Conservation (phyloP, 768 basidiomycete species). For the Leccinellum albellum region DNA sequence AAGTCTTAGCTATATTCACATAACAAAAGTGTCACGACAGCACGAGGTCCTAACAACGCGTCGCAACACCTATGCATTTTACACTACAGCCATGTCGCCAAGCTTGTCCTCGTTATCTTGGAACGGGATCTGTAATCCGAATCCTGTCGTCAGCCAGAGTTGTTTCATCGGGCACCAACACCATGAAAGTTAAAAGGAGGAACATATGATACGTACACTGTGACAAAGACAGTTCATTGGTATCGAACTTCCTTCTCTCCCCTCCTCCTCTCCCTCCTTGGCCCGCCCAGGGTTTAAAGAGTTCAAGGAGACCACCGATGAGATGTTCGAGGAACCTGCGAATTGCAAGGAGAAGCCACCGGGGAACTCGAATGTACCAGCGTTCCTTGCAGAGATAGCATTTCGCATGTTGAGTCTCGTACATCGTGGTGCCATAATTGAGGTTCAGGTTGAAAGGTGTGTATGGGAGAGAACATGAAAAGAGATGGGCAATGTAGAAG, state of each 20-base stretch:
- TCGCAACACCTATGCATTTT: too few relatives aligned
- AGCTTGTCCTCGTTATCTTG: not conserved
- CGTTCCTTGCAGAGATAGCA: conserved; percentile 4
- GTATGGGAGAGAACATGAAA: not conserved
- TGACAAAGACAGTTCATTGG: not conserved
- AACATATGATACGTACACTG: not conserved
- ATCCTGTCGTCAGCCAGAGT: too few relatives aligned
- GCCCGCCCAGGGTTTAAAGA: not conserved
- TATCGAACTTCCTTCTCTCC: not conserved
- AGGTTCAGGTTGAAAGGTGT: not conserved
- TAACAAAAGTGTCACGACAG: too few relatives aligned
- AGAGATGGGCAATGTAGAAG: not conserved
- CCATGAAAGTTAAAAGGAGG: not conserved
- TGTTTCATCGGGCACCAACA: too few relatives aligned
- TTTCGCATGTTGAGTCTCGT: conserved; percentile 27
- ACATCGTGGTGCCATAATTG: too few relatives aligned
- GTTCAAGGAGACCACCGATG: too few relatives aligned
- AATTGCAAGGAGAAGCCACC: not conserved
- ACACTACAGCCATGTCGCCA: not conserved
- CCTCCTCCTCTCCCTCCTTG: not conserved
- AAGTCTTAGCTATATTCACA: too few relatives aligned
- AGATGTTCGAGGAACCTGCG: not conserved
- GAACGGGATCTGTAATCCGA: not conserved
- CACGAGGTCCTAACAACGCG: too few relatives aligned
- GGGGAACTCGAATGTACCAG: not conserved